Percentiles rank a stretch among this genome's conserved stretches.
These are phyloP conservation scores for Aquilaria yunnanensis DNA, from an alignment of 345 rosid genomes.

Conservation along the genomic window DNA sequence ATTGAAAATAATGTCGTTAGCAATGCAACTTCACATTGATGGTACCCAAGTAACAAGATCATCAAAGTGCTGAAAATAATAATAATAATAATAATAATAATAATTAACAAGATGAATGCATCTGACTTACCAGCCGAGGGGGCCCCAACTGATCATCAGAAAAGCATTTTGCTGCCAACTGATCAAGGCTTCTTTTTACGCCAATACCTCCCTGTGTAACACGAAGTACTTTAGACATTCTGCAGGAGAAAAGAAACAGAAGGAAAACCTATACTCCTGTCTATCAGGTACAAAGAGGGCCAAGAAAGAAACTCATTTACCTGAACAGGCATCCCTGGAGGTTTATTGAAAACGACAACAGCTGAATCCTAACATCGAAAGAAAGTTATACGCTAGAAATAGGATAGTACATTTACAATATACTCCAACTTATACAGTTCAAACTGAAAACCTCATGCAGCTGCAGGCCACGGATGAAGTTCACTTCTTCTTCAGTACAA, in stretches of 20 bases:
- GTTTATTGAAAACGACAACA: slow-evolving; percentile 77
- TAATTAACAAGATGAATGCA: no score
- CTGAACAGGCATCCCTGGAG: slow-evolving; percentile 94
- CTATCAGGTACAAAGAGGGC: neutral
- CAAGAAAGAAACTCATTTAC: slow-evolving; percentile 23
- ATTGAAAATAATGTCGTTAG: no score
- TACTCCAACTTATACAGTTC: slow-evolving; percentile 2
- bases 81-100: no score
- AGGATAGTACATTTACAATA: neutral
- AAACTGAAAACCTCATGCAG: slow-evolving; percentile 61
- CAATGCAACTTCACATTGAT: no score
- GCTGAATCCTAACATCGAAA: slow-evolving; percentile 55
- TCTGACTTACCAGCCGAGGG: slow-evolving; percentile 77
- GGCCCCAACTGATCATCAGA: slow-evolving; percentile 51
- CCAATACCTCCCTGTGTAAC: slow-evolving; percentile 75
- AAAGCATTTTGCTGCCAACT: slow-evolving; percentile 65
- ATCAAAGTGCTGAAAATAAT: no score
- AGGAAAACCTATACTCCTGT: neutral
- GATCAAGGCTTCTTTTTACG: slow-evolving; percentile 75
- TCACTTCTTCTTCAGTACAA: slow-evolving; percentile 54
- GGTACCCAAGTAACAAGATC: no score
- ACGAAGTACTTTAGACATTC: neutral
- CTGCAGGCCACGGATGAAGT: slow-evolving; percentile 56
- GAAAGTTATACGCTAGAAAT: slow-evolving; percentile 9
- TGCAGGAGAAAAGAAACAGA: neutral